Conservation (phyloP, 345 rosid species). For the Heritiera littoralis region DNA sequence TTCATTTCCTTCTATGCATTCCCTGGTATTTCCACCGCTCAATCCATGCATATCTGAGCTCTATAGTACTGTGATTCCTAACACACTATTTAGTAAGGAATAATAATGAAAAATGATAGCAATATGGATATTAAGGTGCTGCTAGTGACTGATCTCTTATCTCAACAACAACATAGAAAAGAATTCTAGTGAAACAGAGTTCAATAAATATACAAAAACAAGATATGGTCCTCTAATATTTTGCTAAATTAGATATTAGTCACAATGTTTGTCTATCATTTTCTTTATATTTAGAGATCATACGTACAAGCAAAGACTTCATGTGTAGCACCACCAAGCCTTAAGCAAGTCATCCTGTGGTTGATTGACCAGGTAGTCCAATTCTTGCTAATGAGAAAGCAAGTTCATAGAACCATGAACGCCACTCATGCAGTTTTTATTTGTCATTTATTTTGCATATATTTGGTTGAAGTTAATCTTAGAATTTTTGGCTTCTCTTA, state of each 20-base stretch:
- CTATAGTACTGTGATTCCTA: not conserved
- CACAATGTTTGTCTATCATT: not conserved
- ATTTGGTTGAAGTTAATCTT: not conserved
- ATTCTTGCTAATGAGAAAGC: not conserved
- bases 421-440: not conserved
- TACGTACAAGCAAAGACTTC: not conserved
- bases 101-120: not conserved
- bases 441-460: not conserved
- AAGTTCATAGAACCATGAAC: not conserved
- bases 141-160: not conserved
- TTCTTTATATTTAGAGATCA: not conserved
- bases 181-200: not conserved
- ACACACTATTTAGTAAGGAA: not conserved
- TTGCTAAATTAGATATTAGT: not conserved
- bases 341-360: not conserved
- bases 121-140: not conserved
- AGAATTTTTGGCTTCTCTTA: not conserved
- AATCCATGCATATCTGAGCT: not conserved
- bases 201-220: too few relatives aligned
- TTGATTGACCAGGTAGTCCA: conserved; percentile 1
- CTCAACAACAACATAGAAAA: not conserved
- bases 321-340: conserved; percentile 3
- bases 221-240: not conserved
- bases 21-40: not conserved
- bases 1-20: not conserved